Conservation (phyloP, 768 basidiomycete genomes). For the Leccinum variicolor region DNA sequence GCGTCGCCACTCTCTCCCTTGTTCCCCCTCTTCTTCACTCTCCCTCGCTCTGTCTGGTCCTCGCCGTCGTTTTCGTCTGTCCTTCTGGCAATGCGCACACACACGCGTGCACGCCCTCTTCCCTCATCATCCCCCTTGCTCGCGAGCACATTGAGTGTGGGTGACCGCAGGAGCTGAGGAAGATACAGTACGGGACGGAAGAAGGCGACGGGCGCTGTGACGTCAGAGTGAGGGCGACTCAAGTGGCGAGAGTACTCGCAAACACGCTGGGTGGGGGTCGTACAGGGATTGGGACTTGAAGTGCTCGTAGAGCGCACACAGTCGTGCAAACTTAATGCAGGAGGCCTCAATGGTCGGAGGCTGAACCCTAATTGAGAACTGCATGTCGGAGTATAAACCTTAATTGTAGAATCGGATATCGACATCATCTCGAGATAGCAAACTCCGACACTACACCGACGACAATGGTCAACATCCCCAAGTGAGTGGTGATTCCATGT, state of each 20-base stretch:
- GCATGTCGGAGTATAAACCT: constrained; percentile 22
- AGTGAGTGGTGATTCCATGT: constrained; percentile 49
- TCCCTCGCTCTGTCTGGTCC: too few species aligned
- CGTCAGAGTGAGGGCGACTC: neutral
- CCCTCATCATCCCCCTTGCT: neutral
- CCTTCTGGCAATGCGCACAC: neutral
- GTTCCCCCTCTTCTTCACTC: too few species aligned
- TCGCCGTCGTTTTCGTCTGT: too few species aligned
- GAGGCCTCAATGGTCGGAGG: too few species aligned
- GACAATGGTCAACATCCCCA: constrained; percentile 92
- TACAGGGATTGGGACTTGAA: neutral
- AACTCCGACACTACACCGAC: constrained; percentile 26
- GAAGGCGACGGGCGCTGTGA: neutral
- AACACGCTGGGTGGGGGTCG: neutral
- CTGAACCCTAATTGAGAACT: neutral
- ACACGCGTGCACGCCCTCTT: neutral
- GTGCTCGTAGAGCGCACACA: too few species aligned
- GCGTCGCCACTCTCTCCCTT: neutral
- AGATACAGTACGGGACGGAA: neutral
- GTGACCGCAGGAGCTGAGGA: neutral
- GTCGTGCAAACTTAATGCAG: too few species aligned
- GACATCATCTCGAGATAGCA: constrained; percentile 11
- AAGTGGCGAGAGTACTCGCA: neutral
- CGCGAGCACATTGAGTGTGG: neutral
- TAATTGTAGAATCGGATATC: constrained; percentile 17